phyloP scores from a whole-genome alignment of 805 yeast species.

The Candida andamanensis region DNA sequence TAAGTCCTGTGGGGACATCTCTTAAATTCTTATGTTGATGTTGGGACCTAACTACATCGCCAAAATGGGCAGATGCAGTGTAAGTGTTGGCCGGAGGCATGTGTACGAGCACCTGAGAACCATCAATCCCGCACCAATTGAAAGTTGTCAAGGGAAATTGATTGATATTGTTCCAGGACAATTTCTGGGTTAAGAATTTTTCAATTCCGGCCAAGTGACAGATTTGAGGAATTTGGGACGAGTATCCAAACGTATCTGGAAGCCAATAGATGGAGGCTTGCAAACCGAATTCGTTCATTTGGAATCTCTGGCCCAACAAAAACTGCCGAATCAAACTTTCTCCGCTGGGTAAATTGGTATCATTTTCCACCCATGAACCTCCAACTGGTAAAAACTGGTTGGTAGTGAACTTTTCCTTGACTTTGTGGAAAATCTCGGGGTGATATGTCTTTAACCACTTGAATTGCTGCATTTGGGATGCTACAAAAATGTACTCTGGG shows the following conservation, averaged over 20 bases:
- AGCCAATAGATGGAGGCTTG: constrained; percentile 83
- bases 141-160: constrained; percentile 85
- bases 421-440: constrained; percentile 66
- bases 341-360: constrained; percentile 92
- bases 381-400: constrained; percentile 88
- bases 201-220: constrained; percentile 84
- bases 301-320: constrained; percentile 83
- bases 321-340: constrained; percentile 88
- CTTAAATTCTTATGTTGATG: constrained; percentile 80
- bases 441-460: constrained; percentile 87
- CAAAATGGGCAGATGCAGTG: constrained; percentile 89
- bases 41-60: constrained; percentile 80
- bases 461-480: constrained; percentile 95
- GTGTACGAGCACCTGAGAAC: constrained; percentile 87
- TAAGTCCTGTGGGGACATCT: constrained; percentile 71
- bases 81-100: constrained; percentile 98
- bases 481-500: constrained; percentile 91
- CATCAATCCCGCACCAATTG: constrained; percentile 94
- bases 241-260: constrained; percentile 96
- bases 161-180: constrained; percentile 95
- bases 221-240: constrained; percentile 91
- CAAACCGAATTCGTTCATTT: constrained; percentile 70
- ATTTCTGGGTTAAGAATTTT: constrained; percentile 84
- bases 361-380: constrained; percentile 98
- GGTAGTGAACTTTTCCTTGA: constrained; percentile 60